These are phyloP conservation scores for Podila clonocystis DNA, from an alignment of 192 early-diverging fungal species.

Conservation along the genomic window DNA sequence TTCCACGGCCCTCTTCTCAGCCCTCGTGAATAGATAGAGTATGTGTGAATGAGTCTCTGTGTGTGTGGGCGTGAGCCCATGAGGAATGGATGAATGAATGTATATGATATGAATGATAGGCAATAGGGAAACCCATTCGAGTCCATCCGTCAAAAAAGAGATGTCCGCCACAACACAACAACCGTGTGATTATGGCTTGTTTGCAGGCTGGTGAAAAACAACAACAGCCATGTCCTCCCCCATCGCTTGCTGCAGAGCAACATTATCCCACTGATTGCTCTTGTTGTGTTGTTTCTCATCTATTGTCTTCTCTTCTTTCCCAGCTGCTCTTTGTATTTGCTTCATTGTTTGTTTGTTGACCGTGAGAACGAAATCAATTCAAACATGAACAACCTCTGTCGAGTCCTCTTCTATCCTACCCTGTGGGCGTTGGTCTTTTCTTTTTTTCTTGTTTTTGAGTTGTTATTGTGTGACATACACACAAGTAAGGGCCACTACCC, in stretches of 20 bases:
- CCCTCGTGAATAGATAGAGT: slow-evolving; percentile 6
- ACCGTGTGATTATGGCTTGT: too few species aligned
- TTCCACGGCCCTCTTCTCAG: background rate
- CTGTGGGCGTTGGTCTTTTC: background rate
- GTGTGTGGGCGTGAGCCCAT: background rate
- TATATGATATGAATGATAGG: background rate
- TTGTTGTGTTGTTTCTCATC: background rate
- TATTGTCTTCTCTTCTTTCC: background rate
- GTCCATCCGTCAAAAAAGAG: too few species aligned
- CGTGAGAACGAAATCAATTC: background rate
- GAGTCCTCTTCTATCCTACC: background rate
- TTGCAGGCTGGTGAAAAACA: too few species aligned
- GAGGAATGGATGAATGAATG: background rate
- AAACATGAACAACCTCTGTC: background rate
- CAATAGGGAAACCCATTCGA: too few species aligned
- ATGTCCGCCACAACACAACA: too few species aligned
- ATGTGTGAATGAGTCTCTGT: background rate
- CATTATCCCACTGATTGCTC: background rate
- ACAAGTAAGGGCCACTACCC: too few species aligned
- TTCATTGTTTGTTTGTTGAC: slow-evolving; percentile 1
- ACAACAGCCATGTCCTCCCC: too few species aligned
- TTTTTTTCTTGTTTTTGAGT: background rate
- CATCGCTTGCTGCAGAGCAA: background rate
- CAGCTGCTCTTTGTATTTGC: background rate
- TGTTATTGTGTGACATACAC: too few species aligned